These are phyloP conservation scores for Lactifluus rugatus DNA, from an alignment of 768 basidiomycete species.

Conservation along the genomic window DNA sequence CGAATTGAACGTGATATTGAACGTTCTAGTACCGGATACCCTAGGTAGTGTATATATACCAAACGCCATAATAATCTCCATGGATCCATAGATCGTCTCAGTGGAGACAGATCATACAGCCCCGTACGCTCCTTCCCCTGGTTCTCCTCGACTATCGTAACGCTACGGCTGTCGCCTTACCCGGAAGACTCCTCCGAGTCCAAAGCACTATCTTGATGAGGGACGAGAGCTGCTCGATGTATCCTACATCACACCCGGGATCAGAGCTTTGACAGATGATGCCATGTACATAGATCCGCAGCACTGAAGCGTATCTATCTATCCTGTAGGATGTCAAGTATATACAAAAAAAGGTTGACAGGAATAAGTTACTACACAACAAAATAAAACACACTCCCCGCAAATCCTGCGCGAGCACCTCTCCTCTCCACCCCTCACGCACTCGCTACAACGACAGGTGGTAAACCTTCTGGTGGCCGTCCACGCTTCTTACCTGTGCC, in stretches of 20 bases:
- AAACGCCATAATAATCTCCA: no score
- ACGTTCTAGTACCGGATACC: no score
- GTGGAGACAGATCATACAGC: no score
- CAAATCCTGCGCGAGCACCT: neutral
- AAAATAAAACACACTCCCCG: neutral
- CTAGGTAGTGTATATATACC: no score
- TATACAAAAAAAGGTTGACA: slow-evolving; percentile 13
- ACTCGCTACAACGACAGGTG: slow-evolving; percentile 27
- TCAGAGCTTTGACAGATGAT: no score
- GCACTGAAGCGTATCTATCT: slow-evolving; percentile 2
- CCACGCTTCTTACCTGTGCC: slow-evolving; percentile 19
- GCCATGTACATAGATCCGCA: slow-evolving; percentile 2
- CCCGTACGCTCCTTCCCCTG: no score
- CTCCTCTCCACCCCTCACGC: slow-evolving; percentile 16
- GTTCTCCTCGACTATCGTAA: no score
- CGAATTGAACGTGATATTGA: no score
- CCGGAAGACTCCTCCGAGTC: no score
- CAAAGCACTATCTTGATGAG: no score
- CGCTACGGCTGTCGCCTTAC: no score
- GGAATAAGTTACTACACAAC: slow-evolving; percentile 15
- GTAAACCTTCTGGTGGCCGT: slow-evolving; percentile 20
- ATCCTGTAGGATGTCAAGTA: slow-evolving; percentile 7
- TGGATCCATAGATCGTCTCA: no score
- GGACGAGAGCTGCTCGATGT: neutral
- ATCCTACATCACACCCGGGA: neutral